Base-by-base conservation (phyloP, 805 yeast species). In the Yamadazyma akitaensis region DNA sequence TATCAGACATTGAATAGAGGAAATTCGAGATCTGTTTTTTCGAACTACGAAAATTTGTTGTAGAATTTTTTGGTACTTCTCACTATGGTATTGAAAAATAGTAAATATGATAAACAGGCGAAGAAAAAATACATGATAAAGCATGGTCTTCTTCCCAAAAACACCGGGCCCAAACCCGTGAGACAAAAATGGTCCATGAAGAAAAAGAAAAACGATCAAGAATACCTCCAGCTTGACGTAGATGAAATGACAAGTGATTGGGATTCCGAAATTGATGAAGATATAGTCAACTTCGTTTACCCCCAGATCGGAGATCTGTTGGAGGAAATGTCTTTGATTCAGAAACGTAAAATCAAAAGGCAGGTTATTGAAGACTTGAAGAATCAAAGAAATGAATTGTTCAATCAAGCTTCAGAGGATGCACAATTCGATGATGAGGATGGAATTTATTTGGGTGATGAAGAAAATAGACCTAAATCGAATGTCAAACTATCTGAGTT, bases 21-120 rank as follows among this genome's bases (percentile, higher is more conserved):
- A 18, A 19, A 3, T 36, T 17, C 28, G 25, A 21, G 19, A 21
- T 19, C n/a, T 18, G 5, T 18, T 36, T 36, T 36, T 21, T 28
- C 9, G 5, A 7, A 21, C 5, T 18, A 5, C 13, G 16, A 36
- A 36, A 18, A 18, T 5, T 36, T 36, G 39, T 32, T 5, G 42
- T 34, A 18, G 18, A 30, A 19, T 25, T 19, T 19, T 41, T 41
- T 21, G 21, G 32, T 21, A 21, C 24, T 24, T 28, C 33, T 12
- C 36, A 7, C 32, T 13, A 72, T 72, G 77, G 77, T 72, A 40
- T 55, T 72, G 43, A 67, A 71, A 55, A 68, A 72, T 50, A 58
- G 66, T 12, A 72, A 71, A 58, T 72, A 75, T 72, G 76, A 72
- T 54, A 65, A 64, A 48, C 69, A 67, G 57, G 75, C 76, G 40